Evolutionary conservation across 2,329 filamentous ascomycete genomes (phyloP), one percentile per base, ranked within the genome.

Genomic region (Periconia digitata): DNA sequence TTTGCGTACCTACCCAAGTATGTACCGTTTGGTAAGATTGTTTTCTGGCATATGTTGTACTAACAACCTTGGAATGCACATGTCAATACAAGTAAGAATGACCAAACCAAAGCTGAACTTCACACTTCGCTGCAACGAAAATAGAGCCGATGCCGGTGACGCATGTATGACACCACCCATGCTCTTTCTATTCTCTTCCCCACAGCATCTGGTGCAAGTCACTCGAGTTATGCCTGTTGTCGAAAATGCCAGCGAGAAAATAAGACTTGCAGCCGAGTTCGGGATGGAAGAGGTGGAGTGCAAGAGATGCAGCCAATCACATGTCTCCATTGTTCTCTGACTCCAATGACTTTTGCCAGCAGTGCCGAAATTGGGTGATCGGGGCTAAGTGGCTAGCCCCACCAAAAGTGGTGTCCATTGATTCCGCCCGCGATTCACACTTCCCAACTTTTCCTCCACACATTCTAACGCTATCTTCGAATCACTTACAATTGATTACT

Each of bases 271-370:
- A 32, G 27, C 27, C 27, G 27, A 32, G n/a, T 32, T 32, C 27
- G 27, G 27, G 27, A 15, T 13, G 27, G 3, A 32, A 32, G 27
- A 13, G 27, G 12, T 10, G 37, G 12, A 20, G 16, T 22, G 38
- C 18, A 16, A 40, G 38, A 22, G 21, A 40, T 22, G 38, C 21
- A 20, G 16, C 38, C 38, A 40, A 40, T 40, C 38, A 40, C 38
- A 23, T 20, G 21, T n/a, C n/a, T 3, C 12, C 27, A 10, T 32
- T 32, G 27, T 32, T 32, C 10, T 5, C 5, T 32, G 27, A 32
- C 27, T 32, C 27, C 27, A 32, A 32, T 6, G 12, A 10, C 12
- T 32, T 32, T 32, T 32, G 27, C 27, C 27, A 10, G 27, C 27
- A 15, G 27, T 15, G 27, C 27, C 27, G 27, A 32, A 32, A 32